A percentile compares a stretch with the other conserved stretches of the same genome.
These are phyloP conservation scores for Paramecium pentaurelia DNA, from an alignment of 73 alveolate genomes.

Conservation along the genomic window DNA sequence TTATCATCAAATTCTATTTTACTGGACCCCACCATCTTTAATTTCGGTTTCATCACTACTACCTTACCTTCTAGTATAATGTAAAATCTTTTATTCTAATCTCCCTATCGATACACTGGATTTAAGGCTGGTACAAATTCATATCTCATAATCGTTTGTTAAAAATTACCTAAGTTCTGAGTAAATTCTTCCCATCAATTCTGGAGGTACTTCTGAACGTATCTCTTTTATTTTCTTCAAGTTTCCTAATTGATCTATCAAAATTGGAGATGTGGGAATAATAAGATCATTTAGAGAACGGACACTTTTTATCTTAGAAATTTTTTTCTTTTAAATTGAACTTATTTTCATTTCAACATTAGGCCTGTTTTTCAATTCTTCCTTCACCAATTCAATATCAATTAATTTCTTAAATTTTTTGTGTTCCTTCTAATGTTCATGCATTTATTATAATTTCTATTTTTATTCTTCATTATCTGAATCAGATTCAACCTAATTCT, in stretches of 20 bases:
- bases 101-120: slow-evolving; percentile 36
- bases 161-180: slow-evolving; percentile 30
- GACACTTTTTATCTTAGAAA: neutral
- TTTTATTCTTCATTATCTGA: neutral
- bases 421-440: neutral
- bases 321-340: neutral
- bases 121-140: slow-evolving; percentile 13
- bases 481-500: neutral
- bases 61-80: neutral
- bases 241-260: neutral
- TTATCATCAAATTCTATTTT: neutral
- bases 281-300: neutral
- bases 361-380: slow-evolving; percentile 4
- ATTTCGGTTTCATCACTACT: slow-evolving; percentile 22
- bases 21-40: slow-evolving; percentile 33
- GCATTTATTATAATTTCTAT: neutral
- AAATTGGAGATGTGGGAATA: slow-evolving; percentile 18
- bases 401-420: neutral
- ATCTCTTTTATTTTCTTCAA: neutral
- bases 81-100: neutral
- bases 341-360: neutral
- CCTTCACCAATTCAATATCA: neutral
- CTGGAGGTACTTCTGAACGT: slow-evolving; percentile 13
- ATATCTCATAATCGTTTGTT: neutral
- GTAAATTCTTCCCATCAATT: neutral